Conservation (phyloP, 2,329 filamentous ascomycete species). For the Emericellopsis atlantica region DNA sequence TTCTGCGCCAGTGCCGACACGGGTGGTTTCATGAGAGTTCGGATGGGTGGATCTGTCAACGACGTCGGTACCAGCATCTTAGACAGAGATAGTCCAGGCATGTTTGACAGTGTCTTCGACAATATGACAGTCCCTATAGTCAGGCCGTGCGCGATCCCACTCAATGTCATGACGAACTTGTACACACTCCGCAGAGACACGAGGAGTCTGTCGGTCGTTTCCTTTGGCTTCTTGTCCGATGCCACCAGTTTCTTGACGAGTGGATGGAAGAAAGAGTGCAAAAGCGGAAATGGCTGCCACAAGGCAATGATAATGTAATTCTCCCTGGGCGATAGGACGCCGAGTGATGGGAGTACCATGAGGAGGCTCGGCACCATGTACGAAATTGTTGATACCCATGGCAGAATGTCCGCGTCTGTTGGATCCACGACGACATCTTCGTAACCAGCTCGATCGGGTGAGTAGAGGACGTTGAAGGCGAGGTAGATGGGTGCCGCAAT, state of each 20-base stretch:
- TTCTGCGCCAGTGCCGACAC: not conserved
- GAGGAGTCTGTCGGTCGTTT: not conserved
- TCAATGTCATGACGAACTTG: not conserved
- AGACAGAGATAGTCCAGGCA: not conserved
- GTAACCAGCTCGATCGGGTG: not conserved
- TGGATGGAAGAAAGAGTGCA: slow-evolving; percentile 1
- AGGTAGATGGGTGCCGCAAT: slow-evolving; percentile 4
- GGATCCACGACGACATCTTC: slow-evolving; percentile 2
- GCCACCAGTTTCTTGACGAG: not conserved
- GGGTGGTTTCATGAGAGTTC: slow-evolving; percentile 1
- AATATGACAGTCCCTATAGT: slow-evolving; percentile 1
- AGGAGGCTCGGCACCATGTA: slow-evolving; percentile 1
- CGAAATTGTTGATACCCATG: slow-evolving; percentile 1
- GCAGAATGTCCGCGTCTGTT: slow-evolving; percentile 1
- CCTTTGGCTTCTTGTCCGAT: not conserved
- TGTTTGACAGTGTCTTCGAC: not conserved
- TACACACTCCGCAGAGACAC: slow-evolving; percentile 1
- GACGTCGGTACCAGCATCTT: slow-evolving; percentile 2
- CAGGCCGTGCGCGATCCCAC: not conserved
- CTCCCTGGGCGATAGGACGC: not conserved
- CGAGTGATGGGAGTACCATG: slow-evolving; percentile 1
- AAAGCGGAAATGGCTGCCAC: slow-evolving; percentile 5
- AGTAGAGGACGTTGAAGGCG: slow-evolving; percentile 1
- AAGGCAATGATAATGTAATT: slow-evolving; percentile 2
- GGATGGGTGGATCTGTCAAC: slow-evolving; percentile 1